Conservation (phyloP, 148 eudicot species). For the Amaranthus cruentus region DNA sequence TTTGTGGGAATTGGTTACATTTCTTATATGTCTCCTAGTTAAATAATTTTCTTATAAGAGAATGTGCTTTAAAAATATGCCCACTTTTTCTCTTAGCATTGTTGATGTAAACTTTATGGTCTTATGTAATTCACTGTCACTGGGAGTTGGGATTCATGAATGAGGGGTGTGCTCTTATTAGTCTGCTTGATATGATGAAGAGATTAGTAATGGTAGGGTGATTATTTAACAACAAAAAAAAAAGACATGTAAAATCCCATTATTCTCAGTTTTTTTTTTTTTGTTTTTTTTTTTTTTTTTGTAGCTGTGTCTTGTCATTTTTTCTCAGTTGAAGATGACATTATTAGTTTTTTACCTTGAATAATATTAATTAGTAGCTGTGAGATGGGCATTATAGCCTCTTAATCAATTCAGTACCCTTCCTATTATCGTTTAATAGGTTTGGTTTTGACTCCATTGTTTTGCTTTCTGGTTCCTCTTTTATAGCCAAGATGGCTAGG, state of each 20-base stretch:
- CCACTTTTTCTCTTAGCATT: no score
- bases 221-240: no score
- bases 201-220: neutral
- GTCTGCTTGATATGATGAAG: neutral
- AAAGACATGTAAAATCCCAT: no score
- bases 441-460: neutral
- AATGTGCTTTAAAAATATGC: neutral
- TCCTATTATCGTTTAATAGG: neutral
- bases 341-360: neutral
- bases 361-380: neutral
- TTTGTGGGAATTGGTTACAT: neutral
- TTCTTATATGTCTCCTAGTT: neutral
- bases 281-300: no score
- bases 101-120: no score
- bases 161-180: neutral
- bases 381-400: neutral
- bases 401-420: neutral
- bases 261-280: no score
- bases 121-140: no score
- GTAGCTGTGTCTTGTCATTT: no score
- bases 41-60: neutral
- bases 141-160: no score
- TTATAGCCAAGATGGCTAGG: conserved; percentile 72
- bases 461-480: conserved; percentile 7
- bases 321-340: no score